Conservation (phyloP, 768 basidiomycete genomes). For the Hygrophoropsis aurantiaca region DNA sequence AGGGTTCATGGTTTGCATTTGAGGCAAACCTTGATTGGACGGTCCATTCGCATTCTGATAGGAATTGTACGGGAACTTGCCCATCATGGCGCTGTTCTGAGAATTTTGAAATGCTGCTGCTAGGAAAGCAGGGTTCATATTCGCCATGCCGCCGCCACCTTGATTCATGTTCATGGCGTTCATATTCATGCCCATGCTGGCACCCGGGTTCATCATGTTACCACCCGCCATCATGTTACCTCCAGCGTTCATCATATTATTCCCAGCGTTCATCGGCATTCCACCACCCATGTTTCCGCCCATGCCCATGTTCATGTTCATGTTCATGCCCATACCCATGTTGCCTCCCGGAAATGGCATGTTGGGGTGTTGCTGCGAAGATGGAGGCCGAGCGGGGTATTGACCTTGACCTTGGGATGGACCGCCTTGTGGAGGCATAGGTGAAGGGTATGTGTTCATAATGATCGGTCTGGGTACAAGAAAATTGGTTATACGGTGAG, state of each 20-base stretch:
- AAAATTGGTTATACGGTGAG: background rate
- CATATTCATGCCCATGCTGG: constrained; percentile 10
- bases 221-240: too few species aligned
- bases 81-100: constrained; percentile 12
- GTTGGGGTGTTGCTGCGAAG: constrained; percentile 9
- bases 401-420: constrained; percentile 19
- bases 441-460: constrained; percentile 10
- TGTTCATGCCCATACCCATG: constrained; percentile 9
- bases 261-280: constrained; percentile 4
- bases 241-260: background rate
- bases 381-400: constrained; percentile 14
- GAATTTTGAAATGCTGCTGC: constrained; percentile 27
- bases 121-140: constrained; percentile 31
- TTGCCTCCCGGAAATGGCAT: constrained; percentile 19
- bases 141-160: constrained; percentile 1
- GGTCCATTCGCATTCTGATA: constrained; percentile 2
- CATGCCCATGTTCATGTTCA: constrained; percentile 10
- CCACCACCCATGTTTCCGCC: background rate
- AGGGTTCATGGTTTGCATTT: constrained; percentile 9
- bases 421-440: constrained; percentile 1
- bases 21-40: constrained; percentile 7
- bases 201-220: constrained; percentile 4
- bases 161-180: constrained; percentile 4
- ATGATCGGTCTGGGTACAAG: background rate
- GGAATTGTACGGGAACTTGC: constrained; percentile 12